Conservation (phyloP, 495 filamentous ascomycete genomes). For the Pseudoneurospora amorphoporcata region DNA sequence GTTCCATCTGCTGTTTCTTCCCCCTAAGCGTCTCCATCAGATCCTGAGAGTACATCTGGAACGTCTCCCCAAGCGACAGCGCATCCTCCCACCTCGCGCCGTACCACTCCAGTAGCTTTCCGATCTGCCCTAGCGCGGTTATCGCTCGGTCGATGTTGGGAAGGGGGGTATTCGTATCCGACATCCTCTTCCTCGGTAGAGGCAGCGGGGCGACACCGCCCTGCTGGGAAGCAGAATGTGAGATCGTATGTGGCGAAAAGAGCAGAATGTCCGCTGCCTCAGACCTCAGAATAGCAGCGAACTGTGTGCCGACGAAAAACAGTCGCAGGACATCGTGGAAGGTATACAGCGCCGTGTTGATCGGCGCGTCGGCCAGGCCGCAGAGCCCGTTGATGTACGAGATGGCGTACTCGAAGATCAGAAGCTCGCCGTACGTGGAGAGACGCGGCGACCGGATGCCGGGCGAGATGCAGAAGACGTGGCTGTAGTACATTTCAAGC, state of each 20-base stretch:
- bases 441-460: slow-evolving; percentile 53
- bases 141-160: slow-evolving; percentile 38
- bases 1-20: slow-evolving; percentile 13
- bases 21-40: slow-evolving; percentile 22
- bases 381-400: slow-evolving; percentile 56
- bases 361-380: slow-evolving; percentile 39
- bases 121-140: slow-evolving; percentile 32
- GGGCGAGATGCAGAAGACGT: slow-evolving; percentile 71
- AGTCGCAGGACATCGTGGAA: slow-evolving; percentile 64
- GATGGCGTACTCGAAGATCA: slow-evolving; percentile 76
- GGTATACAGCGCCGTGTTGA: slow-evolving; percentile 50
- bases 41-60: slow-evolving; percentile 30
- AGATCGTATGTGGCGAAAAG: slow-evolving; percentile 19
- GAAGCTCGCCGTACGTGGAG: slow-evolving; percentile 54
- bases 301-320: slow-evolving; percentile 61
- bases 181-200: slow-evolving; percentile 23
- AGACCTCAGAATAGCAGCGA: slow-evolving; percentile 49
- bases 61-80: slow-evolving; percentile 29
- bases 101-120: slow-evolving; percentile 34
- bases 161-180: slow-evolving; percentile 14
- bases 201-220: slow-evolving; percentile 12
- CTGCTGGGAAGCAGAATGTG: slow-evolving; percentile 18
- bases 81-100: slow-evolving; percentile 42
- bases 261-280: slow-evolving; percentile 43
- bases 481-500: slow-evolving; percentile 75